These are phyloP conservation scores for Trematosphaeria pertusa DNA, from an alignment of 2,329 filamentous ascomycete species.

Conservation along the genomic window DNA sequence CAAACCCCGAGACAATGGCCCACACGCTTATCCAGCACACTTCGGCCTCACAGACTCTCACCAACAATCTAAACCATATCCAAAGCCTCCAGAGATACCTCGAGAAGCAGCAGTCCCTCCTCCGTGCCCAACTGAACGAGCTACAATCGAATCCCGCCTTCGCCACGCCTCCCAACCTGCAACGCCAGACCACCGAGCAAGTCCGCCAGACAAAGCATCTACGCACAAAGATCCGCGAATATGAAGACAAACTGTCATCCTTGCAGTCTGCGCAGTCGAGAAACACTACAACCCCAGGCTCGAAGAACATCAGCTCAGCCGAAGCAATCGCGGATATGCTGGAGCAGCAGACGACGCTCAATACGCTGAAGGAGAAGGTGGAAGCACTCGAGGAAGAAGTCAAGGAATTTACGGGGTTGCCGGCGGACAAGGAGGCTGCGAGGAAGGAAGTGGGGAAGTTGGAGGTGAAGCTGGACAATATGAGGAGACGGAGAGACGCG, in stretches of 20 bases:
- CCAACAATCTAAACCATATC: constrained; percentile 42
- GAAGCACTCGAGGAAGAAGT: constrained; percentile 68
- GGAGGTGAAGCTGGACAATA: constrained; percentile 66
- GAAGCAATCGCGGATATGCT: constrained; percentile 65
- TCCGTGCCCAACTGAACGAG: constrained; percentile 39
- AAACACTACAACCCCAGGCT: constrained; percentile 25
- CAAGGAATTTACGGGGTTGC: constrained; percentile 72
- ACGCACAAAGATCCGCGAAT: constrained; percentile 70
- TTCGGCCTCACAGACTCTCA: constrained; percentile 36
- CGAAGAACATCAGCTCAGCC: constrained; percentile 47
- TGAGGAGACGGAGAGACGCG: constrained; percentile 71
- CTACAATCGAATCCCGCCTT: constrained; percentile 45
- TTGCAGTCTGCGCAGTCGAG: constrained; percentile 33
- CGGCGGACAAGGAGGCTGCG: constrained; percentile 73
- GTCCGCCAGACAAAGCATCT: constrained; percentile 74
- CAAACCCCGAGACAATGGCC: constrained; percentile 37
- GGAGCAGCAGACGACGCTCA: constrained; percentile 67
- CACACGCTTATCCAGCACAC: constrained; percentile 45
- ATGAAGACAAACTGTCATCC: constrained; percentile 54
- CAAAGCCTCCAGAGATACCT: constrained; percentile 43
- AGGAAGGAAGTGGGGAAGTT: constrained; percentile 73
- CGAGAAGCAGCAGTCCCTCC: constrained; percentile 35
- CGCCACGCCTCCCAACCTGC: constrained; percentile 62
- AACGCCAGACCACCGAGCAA: constrained; percentile 76
- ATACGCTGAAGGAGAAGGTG: constrained; percentile 64